Evolutionary conservation across 129 eudicot genomes (phyloP), one percentile per base, ranked within the genome.

Genomic region (Artemisia argyi): DNA sequence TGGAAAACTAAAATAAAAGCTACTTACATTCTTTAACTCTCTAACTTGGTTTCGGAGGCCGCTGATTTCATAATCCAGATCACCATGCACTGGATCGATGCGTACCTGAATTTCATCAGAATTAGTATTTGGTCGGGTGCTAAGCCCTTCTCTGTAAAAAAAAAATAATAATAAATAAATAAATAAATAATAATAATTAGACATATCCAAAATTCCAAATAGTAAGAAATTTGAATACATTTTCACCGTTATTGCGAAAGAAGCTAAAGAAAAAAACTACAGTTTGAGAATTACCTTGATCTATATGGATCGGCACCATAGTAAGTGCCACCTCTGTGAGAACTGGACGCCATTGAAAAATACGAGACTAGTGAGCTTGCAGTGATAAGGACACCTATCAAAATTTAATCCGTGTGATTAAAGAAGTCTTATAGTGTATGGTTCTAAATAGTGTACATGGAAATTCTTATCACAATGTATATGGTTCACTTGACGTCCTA

Each of bases 31-130:
- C 56, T 87, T 85, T 18, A 94, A 83, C 71, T 78, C 87, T 70
- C 84, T 81, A 73, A 90, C 98, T 94, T 94, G 97, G 35, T 78
- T 78, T 22, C 87, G 88, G 55, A 94, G 98, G 71, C 97, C 97
- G 18, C 81, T 69, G 78, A 90, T 91, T 78, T 94, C 93, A 22
- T 87, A 88, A 73, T 90, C 98, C 54, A 90, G 79, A 49, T 94
- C 97, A 0, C 77, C 91, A 56, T 89, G 90, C 86, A 89, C 78
- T 28, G 93, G 93, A 82, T 94, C 97, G 49, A 94, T 94, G 50
- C 93, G 84, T 58, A 94, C 57, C 73, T 94, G 98, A 56, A 94
- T 75, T 81, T 94, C 96, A 79, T 94, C 92, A 9, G 91, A 78
- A 46, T 77, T 78, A 3, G 80, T 71, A 22, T 75, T 91, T 35